phyloP scores from a whole-genome alignment of 2,329 filamentous ascomycete genomes.

The Fusarium setosum region DNA sequence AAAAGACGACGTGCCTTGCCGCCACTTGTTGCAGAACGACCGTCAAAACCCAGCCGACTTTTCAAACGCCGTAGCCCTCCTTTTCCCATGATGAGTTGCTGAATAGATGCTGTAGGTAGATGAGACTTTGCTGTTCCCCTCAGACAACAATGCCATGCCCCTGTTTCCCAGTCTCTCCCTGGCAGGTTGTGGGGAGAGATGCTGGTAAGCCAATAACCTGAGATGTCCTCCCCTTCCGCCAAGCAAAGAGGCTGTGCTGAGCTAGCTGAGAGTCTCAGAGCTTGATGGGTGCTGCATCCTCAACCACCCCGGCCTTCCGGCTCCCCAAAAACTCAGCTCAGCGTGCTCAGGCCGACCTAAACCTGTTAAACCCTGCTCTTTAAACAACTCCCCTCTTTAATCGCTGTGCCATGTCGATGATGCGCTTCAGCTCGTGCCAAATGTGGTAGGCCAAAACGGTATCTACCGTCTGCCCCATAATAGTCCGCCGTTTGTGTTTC shows the following conservation, averaged over 20 bases:
- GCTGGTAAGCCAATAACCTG: too few species aligned
- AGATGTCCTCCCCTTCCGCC: conserved; percentile 6
- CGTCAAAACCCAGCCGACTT: conserved; percentile 31
- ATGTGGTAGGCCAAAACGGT: conserved; percentile 17
- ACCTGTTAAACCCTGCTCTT: conserved; percentile 25
- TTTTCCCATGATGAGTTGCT: conserved; percentile 32
- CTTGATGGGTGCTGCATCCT: conserved; percentile 1
- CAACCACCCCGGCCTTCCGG: conserved; percentile 8
- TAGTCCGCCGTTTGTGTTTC: conserved; percentile 37
- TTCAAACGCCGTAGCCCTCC: conserved; percentile 39
- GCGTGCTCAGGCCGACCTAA: background rate
- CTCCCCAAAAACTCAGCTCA: conserved; percentile 1
- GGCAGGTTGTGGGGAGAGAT: too few species aligned
- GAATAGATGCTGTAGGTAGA: conserved; percentile 34
- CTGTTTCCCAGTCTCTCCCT: background rate
- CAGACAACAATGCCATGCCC: conserved; percentile 9
- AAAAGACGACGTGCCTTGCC: conserved; percentile 12
- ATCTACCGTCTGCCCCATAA: conserved; percentile 35
- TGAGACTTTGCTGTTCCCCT: conserved; percentile 14
- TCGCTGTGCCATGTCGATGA: conserved; percentile 22
- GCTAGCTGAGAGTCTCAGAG: background rate
- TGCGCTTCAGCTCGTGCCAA: conserved; percentile 28
- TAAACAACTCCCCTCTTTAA: conserved; percentile 31
- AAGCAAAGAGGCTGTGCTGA: conserved; percentile 14
- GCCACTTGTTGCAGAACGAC: conserved; percentile 35